phyloP scores from a whole-genome alignment of 164 flowering plant genomes.

The Chimonanthus praecox region DNA sequence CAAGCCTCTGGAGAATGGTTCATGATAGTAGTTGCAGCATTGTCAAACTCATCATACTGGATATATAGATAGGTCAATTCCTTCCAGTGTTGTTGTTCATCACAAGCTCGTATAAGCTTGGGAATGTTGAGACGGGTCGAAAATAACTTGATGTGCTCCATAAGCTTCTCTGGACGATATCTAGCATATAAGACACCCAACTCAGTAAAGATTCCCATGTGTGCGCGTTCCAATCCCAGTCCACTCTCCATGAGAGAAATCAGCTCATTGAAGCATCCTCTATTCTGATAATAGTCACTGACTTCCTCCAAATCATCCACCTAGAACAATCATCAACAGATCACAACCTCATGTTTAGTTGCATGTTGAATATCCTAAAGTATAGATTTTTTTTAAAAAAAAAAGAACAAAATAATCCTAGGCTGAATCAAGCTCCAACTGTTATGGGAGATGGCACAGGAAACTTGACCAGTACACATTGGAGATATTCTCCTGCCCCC shows the following conservation, averaged over 20 bases:
- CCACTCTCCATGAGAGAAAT: constrained; percentile 98
- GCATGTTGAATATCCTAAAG: background rate
- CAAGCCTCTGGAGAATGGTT: constrained; percentile 98
- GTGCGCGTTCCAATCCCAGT: constrained; percentile 82
- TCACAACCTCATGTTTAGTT: background rate
- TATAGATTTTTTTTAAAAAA: no score
- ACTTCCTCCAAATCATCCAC: constrained; percentile 99
- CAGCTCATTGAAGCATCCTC: constrained; percentile 91
- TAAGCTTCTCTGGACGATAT: constrained; percentile 92
- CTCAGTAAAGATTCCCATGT: constrained; percentile 37
- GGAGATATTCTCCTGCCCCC: no score
- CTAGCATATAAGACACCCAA: constrained; percentile 95
- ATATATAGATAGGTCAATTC: constrained; percentile 86
- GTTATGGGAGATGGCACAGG: no score
- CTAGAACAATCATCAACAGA: constrained; percentile 29
- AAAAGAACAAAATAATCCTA: no score
- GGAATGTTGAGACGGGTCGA: constrained; percentile 92
- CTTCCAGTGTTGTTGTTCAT: constrained; percentile 96
- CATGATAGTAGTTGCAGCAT: constrained; percentile 97
- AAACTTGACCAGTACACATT: no score
- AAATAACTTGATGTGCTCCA: constrained; percentile 96
- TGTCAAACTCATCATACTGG: constrained; percentile 94
- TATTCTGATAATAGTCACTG: constrained; percentile 89
- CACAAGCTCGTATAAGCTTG: constrained; percentile 92
- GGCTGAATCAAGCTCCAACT: no score